Evolutionary conservation across 2,329 filamentous ascomycete species (phyloP).

Genomic region (Thielaviopsis cerberus): DNA sequence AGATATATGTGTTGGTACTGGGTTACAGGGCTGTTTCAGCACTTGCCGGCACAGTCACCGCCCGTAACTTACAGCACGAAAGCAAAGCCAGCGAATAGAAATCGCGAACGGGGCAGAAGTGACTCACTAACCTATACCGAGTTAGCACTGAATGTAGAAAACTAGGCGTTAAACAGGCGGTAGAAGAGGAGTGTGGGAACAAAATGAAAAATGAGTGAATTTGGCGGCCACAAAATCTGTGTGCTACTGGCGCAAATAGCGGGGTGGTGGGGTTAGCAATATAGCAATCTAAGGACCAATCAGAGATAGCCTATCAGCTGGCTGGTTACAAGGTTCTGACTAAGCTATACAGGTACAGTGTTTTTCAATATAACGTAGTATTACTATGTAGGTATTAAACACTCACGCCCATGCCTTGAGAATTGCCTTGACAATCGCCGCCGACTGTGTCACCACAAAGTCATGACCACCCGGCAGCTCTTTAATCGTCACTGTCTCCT

Average conservation of each 20-base stretch:
- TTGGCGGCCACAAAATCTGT: too few species aligned
- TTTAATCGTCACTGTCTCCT: conserved; percentile 28
- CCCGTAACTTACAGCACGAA: not conserved
- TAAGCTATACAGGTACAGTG: too few species aligned
- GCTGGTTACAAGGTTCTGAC: not conserved
- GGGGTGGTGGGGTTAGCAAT: not conserved
- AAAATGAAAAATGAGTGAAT: too few species aligned
- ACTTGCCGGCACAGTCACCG: not conserved
- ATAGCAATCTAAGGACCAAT: not conserved
- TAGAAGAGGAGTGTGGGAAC: not conserved
- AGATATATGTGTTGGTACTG: too few species aligned
- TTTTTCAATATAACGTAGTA: too few species aligned
- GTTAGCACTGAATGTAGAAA: not conserved
- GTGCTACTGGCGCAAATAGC: not conserved
- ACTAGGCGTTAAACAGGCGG: not conserved
- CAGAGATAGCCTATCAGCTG: not conserved
- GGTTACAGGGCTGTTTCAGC: not conserved
- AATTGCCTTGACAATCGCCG: conserved; percentile 5
- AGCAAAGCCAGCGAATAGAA: not conserved
- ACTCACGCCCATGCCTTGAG: conserved; percentile 1
- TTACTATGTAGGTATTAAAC: not conserved
- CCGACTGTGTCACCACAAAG: conserved; percentile 25
- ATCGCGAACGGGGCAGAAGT: not conserved
- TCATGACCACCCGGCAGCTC: conserved; percentile 38
- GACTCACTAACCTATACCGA: not conserved